Evolutionary conservation across 306 rosid genomes (phyloP).

Genomic region (Senna siamea): DNA sequence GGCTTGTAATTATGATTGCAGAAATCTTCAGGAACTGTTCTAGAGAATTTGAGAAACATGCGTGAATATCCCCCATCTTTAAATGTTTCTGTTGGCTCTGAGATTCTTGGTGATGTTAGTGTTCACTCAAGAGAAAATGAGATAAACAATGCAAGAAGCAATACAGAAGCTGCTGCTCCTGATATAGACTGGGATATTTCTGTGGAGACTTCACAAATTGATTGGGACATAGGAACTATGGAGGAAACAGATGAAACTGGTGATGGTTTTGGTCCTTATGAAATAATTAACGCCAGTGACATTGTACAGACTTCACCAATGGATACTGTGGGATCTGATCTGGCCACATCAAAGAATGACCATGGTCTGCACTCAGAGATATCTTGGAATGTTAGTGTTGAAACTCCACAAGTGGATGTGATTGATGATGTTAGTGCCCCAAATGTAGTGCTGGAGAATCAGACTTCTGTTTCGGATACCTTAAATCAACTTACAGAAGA

Average conservation of each 20-base stretch:
- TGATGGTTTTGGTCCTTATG: conserved; percentile 91
- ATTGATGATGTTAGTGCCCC: conserved; percentile 64
- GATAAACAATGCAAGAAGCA: conserved; percentile 37
- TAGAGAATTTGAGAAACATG: conserved; percentile 63
- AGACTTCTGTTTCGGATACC: conserved; percentile 48
- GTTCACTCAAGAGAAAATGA: conserved; percentile 54
- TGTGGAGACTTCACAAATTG: conserved; percentile 77
- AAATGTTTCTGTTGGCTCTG: conserved; percentile 70
- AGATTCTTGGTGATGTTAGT: conserved; percentile 52
- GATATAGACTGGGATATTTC: conserved; percentile 95
- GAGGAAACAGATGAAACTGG: conserved; percentile 81
- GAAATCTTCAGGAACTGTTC: conserved; percentile 51
- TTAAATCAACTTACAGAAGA: conserved; percentile 50
- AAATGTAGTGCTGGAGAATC: conserved; percentile 49
- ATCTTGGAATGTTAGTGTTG: conserved; percentile 91
- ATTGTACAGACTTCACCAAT: conserved; percentile 50
- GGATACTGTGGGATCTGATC: conserved; percentile 57
- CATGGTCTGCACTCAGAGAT: conserved; percentile 51
- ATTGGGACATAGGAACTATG: conserved; percentile 84
- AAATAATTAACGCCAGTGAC: conserved; percentile 82
- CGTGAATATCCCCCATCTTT: conserved; percentile 73
- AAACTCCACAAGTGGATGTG: conserved; percentile 72
- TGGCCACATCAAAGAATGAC: conserved; percentile 47
- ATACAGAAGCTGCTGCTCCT: conserved; percentile 47
- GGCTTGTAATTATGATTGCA: conserved; percentile 46